phyloP scores from a whole-genome alignment of 208 protist genomes.

The Crithidia bombi region DNA sequence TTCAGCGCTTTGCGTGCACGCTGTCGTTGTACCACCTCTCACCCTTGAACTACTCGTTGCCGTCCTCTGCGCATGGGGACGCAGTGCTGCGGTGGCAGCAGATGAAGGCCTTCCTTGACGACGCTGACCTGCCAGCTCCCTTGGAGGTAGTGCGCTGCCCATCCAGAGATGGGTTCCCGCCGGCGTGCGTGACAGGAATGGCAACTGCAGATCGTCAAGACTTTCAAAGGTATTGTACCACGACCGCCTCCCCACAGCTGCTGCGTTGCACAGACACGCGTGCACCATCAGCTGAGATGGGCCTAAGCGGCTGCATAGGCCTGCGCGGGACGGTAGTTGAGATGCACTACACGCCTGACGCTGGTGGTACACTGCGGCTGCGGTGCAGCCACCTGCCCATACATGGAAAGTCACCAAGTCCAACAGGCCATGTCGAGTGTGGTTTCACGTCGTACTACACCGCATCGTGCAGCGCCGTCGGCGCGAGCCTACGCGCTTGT shows the following conservation, averaged over 20 bases:
- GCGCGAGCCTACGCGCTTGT: constrained; percentile 10
- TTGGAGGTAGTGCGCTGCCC: background rate
- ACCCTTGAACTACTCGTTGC: constrained; percentile 8
- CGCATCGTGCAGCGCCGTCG: background rate
- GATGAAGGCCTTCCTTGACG: constrained; percentile 8
- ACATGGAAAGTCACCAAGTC: background rate
- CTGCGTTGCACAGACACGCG: background rate
- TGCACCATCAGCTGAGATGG: background rate
- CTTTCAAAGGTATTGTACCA: constrained; percentile 1
- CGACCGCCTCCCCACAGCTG: no score
- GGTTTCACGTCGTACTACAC: background rate
- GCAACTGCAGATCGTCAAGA: background rate
- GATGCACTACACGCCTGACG: background rate
- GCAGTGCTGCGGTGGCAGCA: constrained; percentile 11
- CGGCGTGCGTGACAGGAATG: background rate
- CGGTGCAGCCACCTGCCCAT: background rate
- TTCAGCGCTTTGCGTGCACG: constrained; percentile 39
- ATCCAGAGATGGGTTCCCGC: background rate
- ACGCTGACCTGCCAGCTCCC: background rate
- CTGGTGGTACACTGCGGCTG: background rate
- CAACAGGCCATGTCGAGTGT: background rate
- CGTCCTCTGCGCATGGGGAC: constrained; percentile 4
- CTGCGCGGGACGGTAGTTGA: background rate
- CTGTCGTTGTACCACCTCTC: constrained; percentile 23
- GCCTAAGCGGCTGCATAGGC: background rate